Conservation (phyloP, 805 yeast genomes). For the Yamadazyma endophytica region DNA sequence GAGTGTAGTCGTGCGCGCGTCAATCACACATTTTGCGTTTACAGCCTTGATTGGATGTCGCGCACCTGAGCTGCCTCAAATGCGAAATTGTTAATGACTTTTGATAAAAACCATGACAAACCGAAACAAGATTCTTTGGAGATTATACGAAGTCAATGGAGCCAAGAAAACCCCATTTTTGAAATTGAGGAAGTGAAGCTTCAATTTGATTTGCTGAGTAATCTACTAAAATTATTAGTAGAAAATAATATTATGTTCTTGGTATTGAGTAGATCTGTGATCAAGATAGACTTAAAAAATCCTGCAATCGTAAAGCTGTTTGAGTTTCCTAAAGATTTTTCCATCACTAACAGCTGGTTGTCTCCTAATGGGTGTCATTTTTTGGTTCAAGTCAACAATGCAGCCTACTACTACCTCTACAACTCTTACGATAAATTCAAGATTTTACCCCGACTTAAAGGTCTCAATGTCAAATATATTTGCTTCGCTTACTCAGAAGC, state of each 20-base stretch:
- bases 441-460: slow-evolving; percentile 27
- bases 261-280: slow-evolving; percentile 16
- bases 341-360: slow-evolving; percentile 29
- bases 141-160: too few species aligned
- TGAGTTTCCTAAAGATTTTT: slow-evolving; percentile 17
- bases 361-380: slow-evolving; percentile 35
- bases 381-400: slow-evolving; percentile 21
- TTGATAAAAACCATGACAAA: too few species aligned
- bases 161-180: slow-evolving; percentile 18
- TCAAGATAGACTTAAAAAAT: slow-evolving; percentile 29
- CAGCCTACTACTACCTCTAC: slow-evolving; percentile 27
- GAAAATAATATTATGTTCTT: slow-evolving; percentile 33
- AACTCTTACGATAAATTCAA: slow-evolving; percentile 28
- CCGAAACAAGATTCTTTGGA: too few species aligned
- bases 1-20: too few species aligned
- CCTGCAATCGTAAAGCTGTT: slow-evolving; percentile 28
- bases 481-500: slow-evolving; percentile 19
- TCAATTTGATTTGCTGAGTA: slow-evolving; percentile 28
- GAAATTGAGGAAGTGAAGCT: slow-evolving; percentile 36
- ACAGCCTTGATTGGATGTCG: too few species aligned
- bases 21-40: too few species aligned
- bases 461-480: slow-evolving; percentile 20
- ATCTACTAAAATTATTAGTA: slow-evolving; percentile 23
- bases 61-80: too few species aligned
- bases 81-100: too few species aligned